Evolutionary conservation across 352 stramenopile genomes (phyloP), one percentile per base, ranked within the genome.

Genomic region (Phytophthora crassamura): DNA sequence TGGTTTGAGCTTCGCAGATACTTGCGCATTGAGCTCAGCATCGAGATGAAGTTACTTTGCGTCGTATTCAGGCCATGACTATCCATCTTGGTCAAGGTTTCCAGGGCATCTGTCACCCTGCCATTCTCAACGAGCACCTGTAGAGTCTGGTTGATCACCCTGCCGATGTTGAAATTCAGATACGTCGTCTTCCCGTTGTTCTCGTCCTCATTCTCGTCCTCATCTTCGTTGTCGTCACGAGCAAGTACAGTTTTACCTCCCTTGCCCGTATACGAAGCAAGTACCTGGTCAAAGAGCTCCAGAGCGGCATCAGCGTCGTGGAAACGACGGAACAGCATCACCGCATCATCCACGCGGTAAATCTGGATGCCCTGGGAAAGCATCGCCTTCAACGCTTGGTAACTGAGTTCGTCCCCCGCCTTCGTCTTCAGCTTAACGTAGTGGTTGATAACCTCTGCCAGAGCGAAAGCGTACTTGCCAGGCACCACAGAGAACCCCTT

Each of bases 11-110:
- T 60, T 5, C 47, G 52, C 25, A 67, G 14, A 16, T 62, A 39
- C 16, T 82, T 78, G 34, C 75, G 75, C 77, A 90, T 88, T 10
- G 75, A 69, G 15, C 61, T 81, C 46, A 88, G 59, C 20, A 90
- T 56, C 4, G 71, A 58, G 7, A 80, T 62, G 50, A 88, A 88
- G 71, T 81, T 86, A 20, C 30, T 62, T 55, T 72, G 43, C 15
- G 61, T 72, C 12, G 64, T 40, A 5, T 72, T 39, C 42, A 89
- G 61, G 2, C 60, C 71, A n/a, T 59, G 59, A 35, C 41, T 61
- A n/a, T 79, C 46, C 40, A 82, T 57, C 34, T 52, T 67, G 20
- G 75, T 78, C 9, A 89, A 40, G 7, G 72, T 50, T 7, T 71
- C 52, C 16, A 89, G 42, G 43, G 70, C 74, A n/a, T 74, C 52